Conservation (phyloP, 73 alveolate genomes). For the Blepharisma japonicum region DNA sequence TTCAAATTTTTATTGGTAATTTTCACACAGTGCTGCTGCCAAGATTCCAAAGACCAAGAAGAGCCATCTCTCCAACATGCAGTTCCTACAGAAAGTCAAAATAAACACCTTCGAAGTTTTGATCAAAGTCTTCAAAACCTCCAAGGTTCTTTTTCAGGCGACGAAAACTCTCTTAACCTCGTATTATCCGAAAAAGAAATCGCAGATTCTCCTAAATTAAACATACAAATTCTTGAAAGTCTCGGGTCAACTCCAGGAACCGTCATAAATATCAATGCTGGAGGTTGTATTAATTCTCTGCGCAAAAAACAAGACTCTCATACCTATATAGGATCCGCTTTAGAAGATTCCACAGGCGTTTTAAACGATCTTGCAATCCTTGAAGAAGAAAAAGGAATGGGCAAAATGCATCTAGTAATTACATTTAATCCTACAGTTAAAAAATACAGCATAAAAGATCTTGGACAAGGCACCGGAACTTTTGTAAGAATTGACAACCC, state of each 20-base stretch:
- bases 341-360: slow-evolving; percentile 30
- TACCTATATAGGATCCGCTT: slow-evolving; percentile 30
- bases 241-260: slow-evolving; percentile 8
- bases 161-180: neutral
- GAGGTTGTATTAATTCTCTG: slow-evolving; percentile 29
- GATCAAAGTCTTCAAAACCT: neutral
- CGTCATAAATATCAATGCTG: slow-evolving; percentile 28
- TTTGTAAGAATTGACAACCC: slow-evolving; percentile 39
- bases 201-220: slow-evolving; percentile 5
- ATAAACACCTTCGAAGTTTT: neutral
- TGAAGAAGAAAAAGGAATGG: slow-evolving; percentile 43
- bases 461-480: slow-evolving; percentile 58
- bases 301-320: slow-evolving; percentile 40
- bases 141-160: neutral
- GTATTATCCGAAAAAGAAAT: neutral
- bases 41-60: neutral
- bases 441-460: slow-evolving; percentile 37
- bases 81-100: neutral
- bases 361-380: slow-evolving; percentile 41
- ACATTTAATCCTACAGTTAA: slow-evolving; percentile 30
- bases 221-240: slow-evolving; percentile 38
- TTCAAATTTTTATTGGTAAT: neutral
- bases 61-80: neutral
- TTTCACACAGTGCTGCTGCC: neutral
- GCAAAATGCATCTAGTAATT: slow-evolving; percentile 43